Evolutionary conservation across 2,329 filamentous ascomycete genomes (phyloP).

Genomic region (Helotiales sp.): DNA sequence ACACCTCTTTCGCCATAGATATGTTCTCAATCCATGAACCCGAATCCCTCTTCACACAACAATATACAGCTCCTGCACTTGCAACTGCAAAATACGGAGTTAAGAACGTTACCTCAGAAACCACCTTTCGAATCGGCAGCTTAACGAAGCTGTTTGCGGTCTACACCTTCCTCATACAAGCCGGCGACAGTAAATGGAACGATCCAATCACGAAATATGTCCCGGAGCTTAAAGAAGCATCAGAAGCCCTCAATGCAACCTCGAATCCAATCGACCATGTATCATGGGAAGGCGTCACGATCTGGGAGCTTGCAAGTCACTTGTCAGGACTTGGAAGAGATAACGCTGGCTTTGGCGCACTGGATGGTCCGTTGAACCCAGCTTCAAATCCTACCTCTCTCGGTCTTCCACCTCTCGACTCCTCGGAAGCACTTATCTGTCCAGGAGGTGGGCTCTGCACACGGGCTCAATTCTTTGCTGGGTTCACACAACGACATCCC

Average conservation of each 20-base stretch:
- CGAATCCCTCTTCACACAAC: slow-evolving; percentile 36
- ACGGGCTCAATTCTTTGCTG: slow-evolving; percentile 24
- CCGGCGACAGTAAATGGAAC: slow-evolving; percentile 41
- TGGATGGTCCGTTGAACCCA: slow-evolving; percentile 15
- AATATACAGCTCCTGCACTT: slow-evolving; percentile 37
- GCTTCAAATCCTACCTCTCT: slow-evolving; percentile 26
- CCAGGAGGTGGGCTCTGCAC: slow-evolving; percentile 27
- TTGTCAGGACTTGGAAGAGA: slow-evolving; percentile 21
- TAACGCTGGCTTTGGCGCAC: slow-evolving; percentile 12
- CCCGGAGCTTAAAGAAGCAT: slow-evolving; percentile 38
- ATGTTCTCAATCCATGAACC: slow-evolving; percentile 39
- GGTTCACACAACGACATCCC: slow-evolving; percentile 27
- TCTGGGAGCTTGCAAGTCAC: slow-evolving; percentile 24
- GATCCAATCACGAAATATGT: slow-evolving; percentile 44
- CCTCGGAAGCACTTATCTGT: slow-evolving; percentile 30
- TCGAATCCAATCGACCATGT: slow-evolving; percentile 18
- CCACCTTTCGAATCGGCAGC: slow-evolving; percentile 43
- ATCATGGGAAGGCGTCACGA: slow-evolving; percentile 23
- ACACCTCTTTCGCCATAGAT: slow-evolving; percentile 40
- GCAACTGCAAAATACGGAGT: slow-evolving; percentile 34
- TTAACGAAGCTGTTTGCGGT: slow-evolving; percentile 47
- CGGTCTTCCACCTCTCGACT: slow-evolving; percentile 34
- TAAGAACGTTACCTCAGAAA: slow-evolving; percentile 39
- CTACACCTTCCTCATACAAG: slow-evolving; percentile 42
- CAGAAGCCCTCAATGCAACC: slow-evolving; percentile 5